These are phyloP conservation scores for Eucalyptus pauciflora DNA, from an alignment of 345 rosid species.

Conservation along the genomic window DNA sequence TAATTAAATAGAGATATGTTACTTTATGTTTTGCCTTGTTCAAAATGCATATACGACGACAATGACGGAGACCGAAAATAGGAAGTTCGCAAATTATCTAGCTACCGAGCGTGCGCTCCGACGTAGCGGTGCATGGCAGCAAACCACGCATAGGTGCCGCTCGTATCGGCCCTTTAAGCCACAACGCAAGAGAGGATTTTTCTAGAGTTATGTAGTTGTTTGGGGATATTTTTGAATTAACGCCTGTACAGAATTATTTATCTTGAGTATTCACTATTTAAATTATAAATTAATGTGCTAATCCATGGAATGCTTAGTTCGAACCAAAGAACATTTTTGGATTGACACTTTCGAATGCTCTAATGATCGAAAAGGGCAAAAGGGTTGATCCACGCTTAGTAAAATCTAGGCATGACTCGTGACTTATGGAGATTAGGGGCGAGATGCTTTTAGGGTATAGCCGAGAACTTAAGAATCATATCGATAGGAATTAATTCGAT, in stretches of 20 bases:
- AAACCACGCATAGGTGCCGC: background rate
- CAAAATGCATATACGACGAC: background rate
- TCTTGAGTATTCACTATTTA: background rate
- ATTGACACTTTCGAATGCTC: background rate
- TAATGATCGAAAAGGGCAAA: background rate
- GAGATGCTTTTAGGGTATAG: too few species aligned
- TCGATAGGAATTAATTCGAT: rapidly evolving
- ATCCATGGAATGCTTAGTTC: background rate
- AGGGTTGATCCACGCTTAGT: background rate
- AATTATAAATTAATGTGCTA: background rate
- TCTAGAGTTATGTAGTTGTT: background rate
- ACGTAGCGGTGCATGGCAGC: background rate
- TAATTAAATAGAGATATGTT: background rate
- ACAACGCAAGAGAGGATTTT: background rate
- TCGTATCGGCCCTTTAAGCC: background rate
- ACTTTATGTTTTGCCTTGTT: background rate
- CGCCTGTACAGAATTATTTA: background rate
- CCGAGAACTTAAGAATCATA: rapidly evolving
- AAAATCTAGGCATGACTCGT: background rate
- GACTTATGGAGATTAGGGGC: too few species aligned
- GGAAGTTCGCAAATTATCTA: background rate
- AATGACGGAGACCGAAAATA: background rate
- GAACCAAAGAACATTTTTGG: background rate
- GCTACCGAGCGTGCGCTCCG: rapidly evolving
- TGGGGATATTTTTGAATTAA: background rate